Percentiles rank a stretch among this genome's conserved stretches.
Conservation (phyloP, 2,329 filamentous ascomycete species). For the Rutstroemia sp. region DNA sequence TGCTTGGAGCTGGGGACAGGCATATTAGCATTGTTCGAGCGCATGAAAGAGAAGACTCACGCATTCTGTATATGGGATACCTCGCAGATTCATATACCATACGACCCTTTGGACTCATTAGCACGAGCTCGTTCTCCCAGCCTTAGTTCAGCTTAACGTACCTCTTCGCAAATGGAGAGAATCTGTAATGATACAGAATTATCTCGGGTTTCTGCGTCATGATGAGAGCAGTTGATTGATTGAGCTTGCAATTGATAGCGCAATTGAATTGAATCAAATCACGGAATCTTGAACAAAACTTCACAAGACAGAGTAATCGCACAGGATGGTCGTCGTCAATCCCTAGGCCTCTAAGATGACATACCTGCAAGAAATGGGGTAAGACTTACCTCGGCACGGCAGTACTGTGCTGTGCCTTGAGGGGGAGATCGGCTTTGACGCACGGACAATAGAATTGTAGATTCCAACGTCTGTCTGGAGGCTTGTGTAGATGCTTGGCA, state of each 20-base stretch:
- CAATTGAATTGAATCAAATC: no score
- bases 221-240: neutral
- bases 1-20: slow-evolving; percentile 49
- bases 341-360: no score
- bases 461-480: no score
- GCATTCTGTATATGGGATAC: slow-evolving; percentile 60
- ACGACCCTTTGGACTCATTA: slow-evolving; percentile 33
- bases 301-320: no score
- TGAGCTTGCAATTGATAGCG: neutral
- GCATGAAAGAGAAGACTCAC: slow-evolving; percentile 37
- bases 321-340: no score
- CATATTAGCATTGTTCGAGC: slow-evolving; percentile 6
- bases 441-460: no score
- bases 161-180: slow-evolving; percentile 57
- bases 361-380: no score
- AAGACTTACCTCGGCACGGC: no score
- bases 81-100: slow-evolving; percentile 62
- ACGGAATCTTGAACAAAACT: no score
- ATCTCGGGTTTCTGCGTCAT: slow-evolving; percentile 15
- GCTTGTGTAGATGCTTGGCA: no score
- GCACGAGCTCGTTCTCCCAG: neutral
- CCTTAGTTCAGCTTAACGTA: neutral
- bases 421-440: no score
- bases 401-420: no score
- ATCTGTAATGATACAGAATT: slow-evolving; percentile 58